Percentiles rank a stretch among this genome's conserved stretches.
Evolutionary conservation across 768 basidiomycete genomes (phyloP).

Genomic region (Polyporus arcularius): DNA sequence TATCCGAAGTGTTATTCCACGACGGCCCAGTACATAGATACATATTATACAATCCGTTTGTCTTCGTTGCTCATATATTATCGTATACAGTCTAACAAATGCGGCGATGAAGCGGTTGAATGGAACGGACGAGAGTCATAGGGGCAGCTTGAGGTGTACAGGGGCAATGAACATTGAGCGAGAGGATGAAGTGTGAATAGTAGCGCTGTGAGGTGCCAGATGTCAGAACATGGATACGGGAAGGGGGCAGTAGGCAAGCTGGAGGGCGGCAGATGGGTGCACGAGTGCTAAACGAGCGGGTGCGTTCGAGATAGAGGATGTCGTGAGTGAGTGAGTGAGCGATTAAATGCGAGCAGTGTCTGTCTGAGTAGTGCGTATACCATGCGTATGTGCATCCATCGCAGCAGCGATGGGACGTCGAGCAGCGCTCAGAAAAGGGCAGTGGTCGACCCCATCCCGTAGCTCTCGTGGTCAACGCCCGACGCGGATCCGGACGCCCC

Average conservation of each 20-base stretch:
- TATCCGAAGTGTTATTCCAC: not conserved
- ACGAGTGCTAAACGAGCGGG: not conserved
- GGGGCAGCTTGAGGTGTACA: too few relatives aligned
- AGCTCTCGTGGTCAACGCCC: slow-evolving; percentile 9
- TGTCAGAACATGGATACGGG: not conserved
- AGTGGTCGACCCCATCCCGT: slow-evolving; percentile 18
- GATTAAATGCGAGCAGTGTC: not conserved
- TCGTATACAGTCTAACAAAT: slow-evolving; percentile 1
- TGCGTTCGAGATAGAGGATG: not conserved
- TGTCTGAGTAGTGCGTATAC: not conserved
- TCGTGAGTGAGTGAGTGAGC: not conserved
- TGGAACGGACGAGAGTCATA: not conserved
- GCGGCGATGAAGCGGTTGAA: not conserved
- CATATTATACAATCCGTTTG: slow-evolving; percentile 1
- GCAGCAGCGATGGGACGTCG: not conserved
- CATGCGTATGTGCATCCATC: not conserved
- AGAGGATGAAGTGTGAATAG: not conserved
- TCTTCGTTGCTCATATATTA: not conserved
- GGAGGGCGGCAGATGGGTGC: not conserved
- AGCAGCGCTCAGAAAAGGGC: slow-evolving; percentile 14
- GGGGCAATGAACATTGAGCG: not conserved
- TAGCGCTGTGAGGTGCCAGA: not conserved
- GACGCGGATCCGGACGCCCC: not conserved
- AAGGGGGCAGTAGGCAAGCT: not conserved
- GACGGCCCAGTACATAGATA: not conserved